phyloP scores from a whole-genome alignment of 306 rosid genomes.

The Canavalia ensiformis region DNA sequence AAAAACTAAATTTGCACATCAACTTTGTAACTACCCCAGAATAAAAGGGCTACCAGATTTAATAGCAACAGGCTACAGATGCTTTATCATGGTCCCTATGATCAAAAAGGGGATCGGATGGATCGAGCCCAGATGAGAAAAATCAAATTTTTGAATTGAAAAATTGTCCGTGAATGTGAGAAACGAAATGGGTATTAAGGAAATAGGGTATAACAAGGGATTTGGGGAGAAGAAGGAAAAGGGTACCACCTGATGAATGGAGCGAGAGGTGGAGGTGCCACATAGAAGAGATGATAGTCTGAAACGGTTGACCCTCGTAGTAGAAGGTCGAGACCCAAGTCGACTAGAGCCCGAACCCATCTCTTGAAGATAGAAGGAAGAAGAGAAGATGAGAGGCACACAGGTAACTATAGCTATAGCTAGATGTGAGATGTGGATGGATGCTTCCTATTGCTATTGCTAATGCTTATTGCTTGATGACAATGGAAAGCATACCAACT shows the following conservation, averaged over 20 bases:
- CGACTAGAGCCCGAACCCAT: conserved; percentile 86
- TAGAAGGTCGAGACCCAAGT: conserved; percentile 68
- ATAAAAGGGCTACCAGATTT: neutral
- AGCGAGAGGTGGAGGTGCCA: conserved; percentile 77
- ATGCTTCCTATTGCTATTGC: neutral
- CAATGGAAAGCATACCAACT: conserved; percentile 63
- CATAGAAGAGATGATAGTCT: conserved; percentile 72
- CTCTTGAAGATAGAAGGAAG: conserved; percentile 20
- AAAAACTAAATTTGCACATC: neutral
- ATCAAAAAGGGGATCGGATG: conserved; percentile 36
- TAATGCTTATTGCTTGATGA: conserved; percentile 33
- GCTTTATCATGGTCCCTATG: neutral
- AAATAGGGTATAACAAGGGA: neutral
- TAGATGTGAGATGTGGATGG: conserved; percentile 39
- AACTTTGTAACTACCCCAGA: neutral
- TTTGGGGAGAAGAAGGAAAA: neutral
- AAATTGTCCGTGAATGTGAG: neutral
- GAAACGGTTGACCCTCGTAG: conserved; percentile 75
- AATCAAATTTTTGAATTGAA: conserved; percentile 31
- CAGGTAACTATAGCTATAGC: neutral
- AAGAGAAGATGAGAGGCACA: conserved; percentile 15
- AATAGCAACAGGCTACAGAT: neutral
- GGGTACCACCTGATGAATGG: conserved; percentile 71
- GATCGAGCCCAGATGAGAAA: conserved; percentile 45
- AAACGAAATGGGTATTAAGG: conserved; percentile 44